These are phyloP conservation scores for Pyricularia pennisetigena DNA, from an alignment of 2,329 filamentous ascomycete genomes.

Conservation along the genomic window DNA sequence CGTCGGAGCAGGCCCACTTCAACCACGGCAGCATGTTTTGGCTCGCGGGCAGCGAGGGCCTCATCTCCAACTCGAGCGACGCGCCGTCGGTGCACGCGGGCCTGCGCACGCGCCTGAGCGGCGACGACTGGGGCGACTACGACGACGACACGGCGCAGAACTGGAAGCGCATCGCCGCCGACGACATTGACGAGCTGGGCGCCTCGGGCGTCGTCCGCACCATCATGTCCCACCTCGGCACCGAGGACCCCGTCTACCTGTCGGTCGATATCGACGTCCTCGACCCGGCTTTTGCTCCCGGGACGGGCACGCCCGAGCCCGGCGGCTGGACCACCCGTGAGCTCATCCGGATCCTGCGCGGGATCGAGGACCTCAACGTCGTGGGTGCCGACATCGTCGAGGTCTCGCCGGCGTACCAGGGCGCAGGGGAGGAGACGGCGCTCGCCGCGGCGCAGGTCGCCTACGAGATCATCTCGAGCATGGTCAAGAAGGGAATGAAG, in stretches of 20 bases:
- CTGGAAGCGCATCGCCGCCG: conserved; percentile 70
- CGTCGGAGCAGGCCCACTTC: conserved; percentile 59
- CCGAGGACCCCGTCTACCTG: conserved; percentile 57
- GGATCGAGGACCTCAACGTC: conserved; percentile 72
- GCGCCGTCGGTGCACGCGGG: conserved; percentile 74
- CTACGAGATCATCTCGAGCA: conserved; percentile 75
- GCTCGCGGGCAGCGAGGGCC: conserved; percentile 70
- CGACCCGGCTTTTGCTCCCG: conserved; percentile 24
- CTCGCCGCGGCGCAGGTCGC: conserved; percentile 75
- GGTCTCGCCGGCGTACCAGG: conserved; percentile 78
- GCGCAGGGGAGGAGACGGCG: conserved; percentile 68
- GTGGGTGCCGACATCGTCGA: conserved; percentile 89
- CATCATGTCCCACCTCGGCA: conserved; percentile 61
- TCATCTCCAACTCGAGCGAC: conserved; percentile 60
- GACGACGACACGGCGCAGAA: conserved; percentile 65
- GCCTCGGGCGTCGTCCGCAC: conserved; percentile 56
- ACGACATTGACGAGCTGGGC: conserved; percentile 81
- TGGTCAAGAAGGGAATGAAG: conserved; percentile 37
- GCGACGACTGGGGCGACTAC: conserved; percentile 55
- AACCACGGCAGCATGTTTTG: conserved; percentile 91
- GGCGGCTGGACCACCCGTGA: conserved; percentile 88
- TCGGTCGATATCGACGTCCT: conserved; percentile 25
- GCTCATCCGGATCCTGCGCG: conserved; percentile 72
- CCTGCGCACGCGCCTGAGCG: conserved; percentile 65
- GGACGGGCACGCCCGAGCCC: conserved; percentile 78